These are phyloP conservation scores for Drechslerella coelobrocha DNA, from an alignment of 2,329 filamentous ascomycete genomes.

Conservation along the genomic window DNA sequence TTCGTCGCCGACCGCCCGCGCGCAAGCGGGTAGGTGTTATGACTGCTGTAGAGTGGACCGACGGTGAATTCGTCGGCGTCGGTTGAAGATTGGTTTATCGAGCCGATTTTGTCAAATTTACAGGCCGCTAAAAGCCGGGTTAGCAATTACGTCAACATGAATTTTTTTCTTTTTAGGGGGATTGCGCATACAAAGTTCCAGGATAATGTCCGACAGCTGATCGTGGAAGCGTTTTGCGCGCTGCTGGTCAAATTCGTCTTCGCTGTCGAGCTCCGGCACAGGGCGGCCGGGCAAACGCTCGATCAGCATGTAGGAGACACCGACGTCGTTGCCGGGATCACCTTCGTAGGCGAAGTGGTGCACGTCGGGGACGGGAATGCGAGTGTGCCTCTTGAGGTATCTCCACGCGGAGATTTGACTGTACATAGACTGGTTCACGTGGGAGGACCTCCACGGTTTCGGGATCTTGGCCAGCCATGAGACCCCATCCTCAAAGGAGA, in stretches of 20 bases:
- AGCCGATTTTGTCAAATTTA: constrained; percentile 44
- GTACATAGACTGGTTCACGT: constrained; percentile 40
- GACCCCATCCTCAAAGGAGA: constrained; percentile 44
- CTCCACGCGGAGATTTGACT: constrained; percentile 38
- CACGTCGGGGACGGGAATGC: constrained; percentile 42
- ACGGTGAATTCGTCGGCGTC: constrained; percentile 35
- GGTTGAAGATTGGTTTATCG: constrained; percentile 31
- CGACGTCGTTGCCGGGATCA: constrained; percentile 28
- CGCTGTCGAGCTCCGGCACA: constrained; percentile 40
- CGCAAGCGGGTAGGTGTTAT: constrained; percentile 47
- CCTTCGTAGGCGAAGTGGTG: constrained; percentile 37
- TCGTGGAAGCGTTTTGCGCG: constrained; percentile 40
- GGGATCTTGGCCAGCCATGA: constrained; percentile 43
- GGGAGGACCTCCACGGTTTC: constrained; percentile 46
- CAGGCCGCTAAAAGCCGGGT: constrained; percentile 10
- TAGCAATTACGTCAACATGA: too few species aligned
- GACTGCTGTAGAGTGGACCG: constrained; percentile 37
- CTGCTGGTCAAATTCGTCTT: constrained; percentile 19
- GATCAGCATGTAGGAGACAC: constrained; percentile 39
- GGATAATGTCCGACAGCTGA: constrained; percentile 45
- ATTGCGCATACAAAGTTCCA: constrained; percentile 22
- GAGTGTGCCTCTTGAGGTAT: constrained; percentile 41
- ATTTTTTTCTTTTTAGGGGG: too few species aligned
- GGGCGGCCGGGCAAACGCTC: constrained; percentile 30
- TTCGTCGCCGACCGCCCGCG: constrained; percentile 38